These are phyloP conservation scores for Heliocybe sulcata DNA, from an alignment of 1,284 basidiomycete genomes.

Conservation along the genomic window DNA sequence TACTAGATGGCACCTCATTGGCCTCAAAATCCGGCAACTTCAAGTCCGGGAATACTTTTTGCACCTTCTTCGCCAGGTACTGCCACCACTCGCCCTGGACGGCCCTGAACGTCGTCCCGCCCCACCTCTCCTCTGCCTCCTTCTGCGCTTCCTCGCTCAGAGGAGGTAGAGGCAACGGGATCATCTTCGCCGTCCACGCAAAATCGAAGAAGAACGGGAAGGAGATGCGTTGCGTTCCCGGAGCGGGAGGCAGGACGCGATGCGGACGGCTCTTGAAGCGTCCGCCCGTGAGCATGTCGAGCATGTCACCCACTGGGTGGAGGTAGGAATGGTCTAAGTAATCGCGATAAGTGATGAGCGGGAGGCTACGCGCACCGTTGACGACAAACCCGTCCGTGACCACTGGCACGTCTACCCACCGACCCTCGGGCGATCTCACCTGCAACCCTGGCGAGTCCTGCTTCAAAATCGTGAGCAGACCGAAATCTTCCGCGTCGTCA, in stretches of 20 bases:
- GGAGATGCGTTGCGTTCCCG: slow-evolving; percentile 8
- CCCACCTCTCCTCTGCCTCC: slow-evolving; percentile 5
- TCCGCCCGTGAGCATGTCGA: slow-evolving; percentile 12
- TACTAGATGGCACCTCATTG: slow-evolving; percentile 8
- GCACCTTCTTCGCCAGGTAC: slow-evolving; percentile 12
- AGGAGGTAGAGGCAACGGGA: slow-evolving; percentile 9
- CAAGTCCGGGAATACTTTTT: slow-evolving; percentile 10
- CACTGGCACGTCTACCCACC: neutral
- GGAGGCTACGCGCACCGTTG: neutral
- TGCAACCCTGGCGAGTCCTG: slow-evolving; percentile 9
- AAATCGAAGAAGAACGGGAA: slow-evolving; percentile 16
- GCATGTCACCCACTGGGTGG: slow-evolving; percentile 12
- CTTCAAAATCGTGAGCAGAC: slow-evolving; percentile 9
- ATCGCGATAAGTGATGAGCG: neutral
- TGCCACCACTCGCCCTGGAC: slow-evolving; percentile 11
- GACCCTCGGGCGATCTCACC: slow-evolving; percentile 6
- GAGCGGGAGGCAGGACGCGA: slow-evolving; percentile 9
- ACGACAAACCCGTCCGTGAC: neutral
- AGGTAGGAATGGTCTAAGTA: neutral
- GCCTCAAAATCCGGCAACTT: slow-evolving; percentile 10
- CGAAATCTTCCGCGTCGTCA: slow-evolving; percentile 7
- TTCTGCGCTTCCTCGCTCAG: slow-evolving; percentile 4
- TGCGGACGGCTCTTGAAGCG: slow-evolving; percentile 8
- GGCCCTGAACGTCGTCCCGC: slow-evolving; percentile 8
- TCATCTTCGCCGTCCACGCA: slow-evolving; percentile 9